phyloP scores from a whole-genome alignment of 768 basidiomycete genomes.

The Brasilioporus rufonigricans region DNA sequence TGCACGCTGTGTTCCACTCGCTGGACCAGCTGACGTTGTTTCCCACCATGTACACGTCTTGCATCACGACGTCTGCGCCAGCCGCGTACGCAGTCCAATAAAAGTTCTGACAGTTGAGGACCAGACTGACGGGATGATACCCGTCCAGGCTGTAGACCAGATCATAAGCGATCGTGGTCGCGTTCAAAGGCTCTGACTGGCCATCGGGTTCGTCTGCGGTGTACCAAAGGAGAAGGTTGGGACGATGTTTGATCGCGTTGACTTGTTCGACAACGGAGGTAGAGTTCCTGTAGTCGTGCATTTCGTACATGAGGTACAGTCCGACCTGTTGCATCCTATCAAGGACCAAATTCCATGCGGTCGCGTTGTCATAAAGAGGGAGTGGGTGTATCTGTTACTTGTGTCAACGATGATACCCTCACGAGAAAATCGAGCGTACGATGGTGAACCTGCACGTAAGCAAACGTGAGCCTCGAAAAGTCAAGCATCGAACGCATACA shows the following conservation, averaged over 20 bases:
- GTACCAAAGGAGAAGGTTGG: no score
- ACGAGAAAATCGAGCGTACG: conserved; percentile 24
- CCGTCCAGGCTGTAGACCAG: conserved; percentile 60
- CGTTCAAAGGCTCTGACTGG: no score
- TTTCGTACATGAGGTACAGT: conserved; percentile 79
- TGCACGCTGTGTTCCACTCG: no score
- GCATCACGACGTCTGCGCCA: conserved; percentile 69
- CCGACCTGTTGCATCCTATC: conserved; percentile 71
- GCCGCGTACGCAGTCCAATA: conserved; percentile 55
- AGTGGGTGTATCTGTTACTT: conserved; percentile 64
- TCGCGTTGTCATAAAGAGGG: conserved; percentile 60
- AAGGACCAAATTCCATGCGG: conserved; percentile 53
- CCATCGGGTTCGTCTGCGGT: no score
- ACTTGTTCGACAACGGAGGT: no score
- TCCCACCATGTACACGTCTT: conserved; percentile 49
- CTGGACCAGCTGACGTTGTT: conserved; percentile 70
- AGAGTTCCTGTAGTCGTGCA: conserved; percentile 57
- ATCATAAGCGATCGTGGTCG: no score
- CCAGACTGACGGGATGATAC: conserved; percentile 65
- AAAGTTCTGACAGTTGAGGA: conserved; percentile 68
- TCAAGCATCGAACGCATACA: no score
- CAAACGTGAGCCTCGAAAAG: conserved; percentile 10
- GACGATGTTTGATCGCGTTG: no score
- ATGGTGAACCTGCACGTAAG: conserved; percentile 20
- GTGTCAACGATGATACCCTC: neutral